These are phyloP conservation scores for Physcia stellaris DNA, from an alignment of 495 filamentous ascomycete genomes.

Conservation along the genomic window DNA sequence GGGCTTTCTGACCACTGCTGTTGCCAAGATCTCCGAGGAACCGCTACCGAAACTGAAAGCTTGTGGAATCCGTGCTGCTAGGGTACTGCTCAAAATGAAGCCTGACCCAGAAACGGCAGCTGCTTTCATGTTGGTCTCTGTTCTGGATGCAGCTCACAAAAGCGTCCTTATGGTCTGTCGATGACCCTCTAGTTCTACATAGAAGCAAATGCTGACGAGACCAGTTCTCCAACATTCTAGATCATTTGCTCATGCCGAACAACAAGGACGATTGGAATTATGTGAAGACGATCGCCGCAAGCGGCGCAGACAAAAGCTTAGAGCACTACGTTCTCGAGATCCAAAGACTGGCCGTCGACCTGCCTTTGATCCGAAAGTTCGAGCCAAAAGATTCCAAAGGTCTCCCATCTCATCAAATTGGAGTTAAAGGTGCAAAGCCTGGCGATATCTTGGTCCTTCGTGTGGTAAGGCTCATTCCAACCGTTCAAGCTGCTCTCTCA, in stretches of 20 bases:
- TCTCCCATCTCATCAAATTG: too few relatives aligned
- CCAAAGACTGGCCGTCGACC: conserved; percentile 6
- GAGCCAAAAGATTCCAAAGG: too few relatives aligned
- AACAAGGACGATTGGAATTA: too few relatives aligned
- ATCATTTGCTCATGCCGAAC: too few relatives aligned
- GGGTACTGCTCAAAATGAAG: background rate
- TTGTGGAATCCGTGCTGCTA: background rate
- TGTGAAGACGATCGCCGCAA: too few relatives aligned
- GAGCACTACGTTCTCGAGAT: conserved; percentile 9
- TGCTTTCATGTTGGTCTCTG: conserved; percentile 20
- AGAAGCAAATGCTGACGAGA: too few relatives aligned
- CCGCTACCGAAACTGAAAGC: background rate
- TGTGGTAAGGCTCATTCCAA: too few relatives aligned
- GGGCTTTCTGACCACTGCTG: background rate
- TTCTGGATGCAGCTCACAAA: conserved; percentile 24
- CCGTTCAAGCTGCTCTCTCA: background rate
- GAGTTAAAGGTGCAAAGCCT: too few relatives aligned
- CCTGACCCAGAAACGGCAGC: conserved; percentile 15
- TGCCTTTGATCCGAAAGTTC: background rate
- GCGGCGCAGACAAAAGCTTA: too few relatives aligned
- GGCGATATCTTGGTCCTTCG: too few relatives aligned
- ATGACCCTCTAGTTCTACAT: background rate
- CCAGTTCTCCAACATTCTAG: too few relatives aligned
- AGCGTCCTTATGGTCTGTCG: conserved; percentile 18
- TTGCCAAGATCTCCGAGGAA: background rate